These are phyloP conservation scores for Fusarium metavorans DNA, from an alignment of 2,329 filamentous ascomycete genomes.

Conservation along the genomic window DNA sequence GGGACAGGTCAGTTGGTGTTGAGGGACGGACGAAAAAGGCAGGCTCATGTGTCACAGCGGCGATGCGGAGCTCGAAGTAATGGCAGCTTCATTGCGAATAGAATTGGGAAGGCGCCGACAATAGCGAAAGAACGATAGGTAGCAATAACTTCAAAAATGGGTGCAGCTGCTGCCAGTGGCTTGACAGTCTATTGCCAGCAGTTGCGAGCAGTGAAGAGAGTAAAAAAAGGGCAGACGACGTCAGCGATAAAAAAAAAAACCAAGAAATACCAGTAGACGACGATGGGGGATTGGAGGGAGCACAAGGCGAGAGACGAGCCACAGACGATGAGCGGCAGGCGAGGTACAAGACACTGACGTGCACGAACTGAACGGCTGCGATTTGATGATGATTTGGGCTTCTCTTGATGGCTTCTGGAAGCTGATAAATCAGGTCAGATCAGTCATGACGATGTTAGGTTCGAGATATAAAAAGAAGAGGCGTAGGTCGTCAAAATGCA, in stretches of 20 bases:
- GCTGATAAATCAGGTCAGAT: background rate
- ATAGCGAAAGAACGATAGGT: constrained; percentile 1
- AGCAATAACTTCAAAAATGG: constrained; percentile 1
- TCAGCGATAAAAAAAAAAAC: constrained; percentile 5
- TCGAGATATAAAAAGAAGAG: constrained; percentile 9
- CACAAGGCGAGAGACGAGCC: constrained; percentile 12
- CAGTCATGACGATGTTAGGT: constrained; percentile 2
- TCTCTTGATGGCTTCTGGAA: constrained; percentile 17
- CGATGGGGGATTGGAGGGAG: background rate
- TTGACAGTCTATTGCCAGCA: constrained; percentile 24
- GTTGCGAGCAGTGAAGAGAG: constrained; percentile 1
- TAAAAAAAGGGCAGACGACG: background rate
- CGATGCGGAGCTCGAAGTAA: constrained; percentile 19
- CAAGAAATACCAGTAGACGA: background rate
- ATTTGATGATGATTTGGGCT: background rate
- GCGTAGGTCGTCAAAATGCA: constrained; percentile 32
- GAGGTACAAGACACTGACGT: background rate
- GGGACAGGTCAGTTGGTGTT: constrained; percentile 3
- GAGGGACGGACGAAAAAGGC: constrained; percentile 7
- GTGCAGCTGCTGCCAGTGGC: background rate
- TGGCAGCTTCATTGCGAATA: constrained; percentile 39
- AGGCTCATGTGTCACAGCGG: constrained; percentile 38
- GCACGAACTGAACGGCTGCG: background rate
- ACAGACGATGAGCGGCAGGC: background rate
- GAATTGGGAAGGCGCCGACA: constrained; percentile 5